Evolutionary conservation across 257 asterid genomes (phyloP).

Genomic region (Nicotiana paniculata): DNA sequence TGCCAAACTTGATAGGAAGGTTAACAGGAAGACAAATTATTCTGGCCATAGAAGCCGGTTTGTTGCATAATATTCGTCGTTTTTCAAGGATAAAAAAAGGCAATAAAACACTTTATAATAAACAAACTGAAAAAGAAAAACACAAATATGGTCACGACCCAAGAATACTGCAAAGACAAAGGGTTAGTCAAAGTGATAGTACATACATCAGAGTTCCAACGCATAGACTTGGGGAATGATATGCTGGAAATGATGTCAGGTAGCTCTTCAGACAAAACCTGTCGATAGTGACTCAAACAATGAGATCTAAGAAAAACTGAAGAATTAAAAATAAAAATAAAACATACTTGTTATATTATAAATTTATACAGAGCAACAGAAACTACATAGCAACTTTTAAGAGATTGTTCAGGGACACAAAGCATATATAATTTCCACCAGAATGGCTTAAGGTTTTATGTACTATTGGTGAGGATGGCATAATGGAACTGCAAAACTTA

Average conservation of each 20-base stretch:
- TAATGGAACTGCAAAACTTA: neutral
- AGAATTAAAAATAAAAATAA: neutral
- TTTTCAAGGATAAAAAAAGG: neutral
- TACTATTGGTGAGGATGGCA: conserved; percentile 1
- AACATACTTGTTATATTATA: neutral
- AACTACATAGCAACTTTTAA: neutral
- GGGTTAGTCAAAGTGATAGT: conserved; percentile 16
- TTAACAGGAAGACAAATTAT: neutral
- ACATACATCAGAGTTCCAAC: conserved; percentile 95
- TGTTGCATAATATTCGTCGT: neutral
- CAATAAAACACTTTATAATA: neutral
- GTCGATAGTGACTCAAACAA: conserved; percentile 22
- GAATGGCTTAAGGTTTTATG: neutral
- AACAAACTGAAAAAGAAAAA: neutral
- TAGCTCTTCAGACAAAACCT: conserved; percentile 85
- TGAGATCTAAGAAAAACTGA: neutral
- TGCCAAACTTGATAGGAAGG: neutral
- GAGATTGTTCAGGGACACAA: neutral
- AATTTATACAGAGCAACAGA: neutral
- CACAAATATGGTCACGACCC: neutral
- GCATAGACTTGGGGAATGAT: conserved; percentile 90
- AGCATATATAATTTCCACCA: too few relatives aligned
- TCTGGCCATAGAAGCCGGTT: neutral
- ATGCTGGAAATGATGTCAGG: conserved; percentile 63
- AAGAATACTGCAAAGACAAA: neutral